Base-by-base conservation (phyloP, 257 asterid genomes). In the Datura wrightii region DNA sequence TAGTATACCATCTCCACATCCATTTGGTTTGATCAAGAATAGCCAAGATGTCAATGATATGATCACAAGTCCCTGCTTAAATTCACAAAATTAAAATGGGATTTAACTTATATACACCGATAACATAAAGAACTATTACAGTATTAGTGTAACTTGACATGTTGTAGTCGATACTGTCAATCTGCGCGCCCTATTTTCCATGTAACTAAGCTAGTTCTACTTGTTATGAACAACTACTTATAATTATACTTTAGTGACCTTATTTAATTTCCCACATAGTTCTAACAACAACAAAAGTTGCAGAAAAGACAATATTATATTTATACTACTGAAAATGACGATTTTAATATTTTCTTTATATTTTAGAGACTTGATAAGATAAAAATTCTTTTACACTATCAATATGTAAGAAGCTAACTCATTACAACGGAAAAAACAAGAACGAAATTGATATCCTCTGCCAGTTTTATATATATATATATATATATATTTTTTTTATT, bases 11-110 rank as follows among this genome's bases (percentile, higher is more conserved):
- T 88, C 93, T 1, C 98, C 98, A 81, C 98, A 94, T 2, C 94
- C 96, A 1, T 58, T 80, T 0, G 98, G 98, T 63, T 90, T 93
- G 15, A 91, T 79, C 91, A 95, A 79, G 82, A 93, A 54, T 7
- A 89, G 44, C 90, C 90, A 91, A 1, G 98, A 93, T 3, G 94
- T 44, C 10, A 95, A 11, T 79, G 98, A 95, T 80, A 95, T 59
- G 48, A 90, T 85, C 41, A 81, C 83, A n/a, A 95, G 82, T 0
- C 98, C 98, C 98, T 95, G 90, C 5, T 16, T 44, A 3, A 65
- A 69, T 18, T 41, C 65, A 60, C 60, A 34, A 4, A 9, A 74
- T 19, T 1, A 3, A 14, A 10, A 10, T 0, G 1, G 1, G 34
- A 24, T n/a, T n/a, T 44, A 71, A 18, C 18, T 48, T 48, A 11